phyloP scores from a whole-genome alignment of 2,329 filamentous ascomycete species.

The Hysterium pulicare region DNA sequence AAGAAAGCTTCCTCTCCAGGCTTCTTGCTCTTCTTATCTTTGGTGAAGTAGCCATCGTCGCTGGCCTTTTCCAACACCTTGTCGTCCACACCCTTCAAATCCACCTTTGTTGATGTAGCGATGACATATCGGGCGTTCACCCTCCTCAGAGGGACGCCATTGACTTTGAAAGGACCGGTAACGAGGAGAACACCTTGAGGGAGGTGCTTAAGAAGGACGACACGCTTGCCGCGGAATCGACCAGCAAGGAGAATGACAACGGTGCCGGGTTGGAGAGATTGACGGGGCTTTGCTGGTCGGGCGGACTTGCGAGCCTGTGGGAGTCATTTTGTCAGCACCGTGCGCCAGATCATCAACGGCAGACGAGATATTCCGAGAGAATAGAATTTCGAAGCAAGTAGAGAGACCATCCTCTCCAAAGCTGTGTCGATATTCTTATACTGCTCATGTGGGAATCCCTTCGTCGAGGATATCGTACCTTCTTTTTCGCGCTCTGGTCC shows the following conservation, averaged over 20 bases:
- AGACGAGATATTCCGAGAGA: no score
- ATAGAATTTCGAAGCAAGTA: no score
- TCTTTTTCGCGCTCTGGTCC: slow-evolving; percentile 83
- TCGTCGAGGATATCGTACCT: slow-evolving; percentile 67
- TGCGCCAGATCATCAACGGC: no score
- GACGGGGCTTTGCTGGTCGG: slow-evolving; percentile 81
- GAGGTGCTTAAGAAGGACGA: slow-evolving; percentile 97
- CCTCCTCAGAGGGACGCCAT: slow-evolving; percentile 93
- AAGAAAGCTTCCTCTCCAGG: slow-evolving; percentile 98
- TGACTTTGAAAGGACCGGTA: slow-evolving; percentile 99
- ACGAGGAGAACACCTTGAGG: slow-evolving; percentile 97
- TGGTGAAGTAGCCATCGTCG: slow-evolving; percentile 85
- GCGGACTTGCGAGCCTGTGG: slow-evolving; percentile 87
- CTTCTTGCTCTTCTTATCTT: slow-evolving; percentile 94
- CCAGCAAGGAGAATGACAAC: slow-evolving; percentile 98
- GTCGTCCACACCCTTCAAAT: slow-evolving; percentile 77
- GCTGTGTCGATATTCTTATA: no score
- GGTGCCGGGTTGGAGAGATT: slow-evolving; percentile 88
- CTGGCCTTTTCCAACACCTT: slow-evolving; percentile 74
- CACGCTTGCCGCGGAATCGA: slow-evolving; percentile 99
- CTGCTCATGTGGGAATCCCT: no score
- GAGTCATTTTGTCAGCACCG: slow-evolving; percentile 22
- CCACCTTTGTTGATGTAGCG: slow-evolving; percentile 81
- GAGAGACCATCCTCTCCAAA: no score
- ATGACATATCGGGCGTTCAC: slow-evolving; percentile 94